These are phyloP conservation scores for Nakazawaea molendinolei DNA, from an alignment of 805 yeast species.

Conservation along the genomic window DNA sequence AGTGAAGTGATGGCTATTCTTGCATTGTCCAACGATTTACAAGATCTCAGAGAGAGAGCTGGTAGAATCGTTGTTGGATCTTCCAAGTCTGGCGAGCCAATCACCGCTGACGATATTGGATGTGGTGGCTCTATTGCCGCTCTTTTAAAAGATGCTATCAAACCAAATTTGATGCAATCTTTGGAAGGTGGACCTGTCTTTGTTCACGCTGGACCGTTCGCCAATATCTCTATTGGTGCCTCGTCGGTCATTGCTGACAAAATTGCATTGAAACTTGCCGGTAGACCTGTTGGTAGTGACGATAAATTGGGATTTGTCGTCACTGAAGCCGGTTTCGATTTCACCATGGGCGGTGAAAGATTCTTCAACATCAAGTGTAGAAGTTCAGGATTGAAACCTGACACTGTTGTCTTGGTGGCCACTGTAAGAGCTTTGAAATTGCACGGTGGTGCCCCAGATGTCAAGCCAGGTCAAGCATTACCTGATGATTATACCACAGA, in stretches of 20 bases:
- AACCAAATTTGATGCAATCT: slow-evolving; percentile 84
- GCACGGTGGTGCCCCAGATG: slow-evolving; percentile 88
- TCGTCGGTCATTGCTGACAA: slow-evolving; percentile 78
- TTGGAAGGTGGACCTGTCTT: slow-evolving; percentile 84
- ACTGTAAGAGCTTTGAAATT: slow-evolving; percentile 79
- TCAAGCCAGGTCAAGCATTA: slow-evolving; percentile 76
- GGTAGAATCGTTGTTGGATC: slow-evolving; percentile 74
- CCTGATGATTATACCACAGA: slow-evolving; percentile 69
- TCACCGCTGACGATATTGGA: slow-evolving; percentile 79
- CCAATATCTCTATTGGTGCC: slow-evolving; percentile 83
- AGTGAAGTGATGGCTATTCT: slow-evolving; percentile 82
- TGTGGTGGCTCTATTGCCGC: slow-evolving; percentile 86
- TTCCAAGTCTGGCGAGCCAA: slow-evolving; percentile 60
- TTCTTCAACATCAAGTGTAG: slow-evolving; percentile 78
- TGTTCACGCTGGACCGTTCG: slow-evolving; percentile 87
- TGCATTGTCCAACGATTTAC: slow-evolving; percentile 63
- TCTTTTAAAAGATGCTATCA: slow-evolving; percentile 71
- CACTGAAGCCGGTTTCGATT: slow-evolving; percentile 86
- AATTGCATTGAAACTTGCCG: slow-evolving; percentile 74
- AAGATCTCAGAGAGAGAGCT: slow-evolving; percentile 67
- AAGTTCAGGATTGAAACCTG: slow-evolving; percentile 73
- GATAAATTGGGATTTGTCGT: slow-evolving; percentile 67
- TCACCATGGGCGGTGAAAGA: slow-evolving; percentile 90
- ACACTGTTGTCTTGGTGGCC: slow-evolving; percentile 74
- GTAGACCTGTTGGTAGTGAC: slow-evolving; percentile 27